Conservation (phyloP, 768 basidiomycete species). For the Daedalea quercina region DNA sequence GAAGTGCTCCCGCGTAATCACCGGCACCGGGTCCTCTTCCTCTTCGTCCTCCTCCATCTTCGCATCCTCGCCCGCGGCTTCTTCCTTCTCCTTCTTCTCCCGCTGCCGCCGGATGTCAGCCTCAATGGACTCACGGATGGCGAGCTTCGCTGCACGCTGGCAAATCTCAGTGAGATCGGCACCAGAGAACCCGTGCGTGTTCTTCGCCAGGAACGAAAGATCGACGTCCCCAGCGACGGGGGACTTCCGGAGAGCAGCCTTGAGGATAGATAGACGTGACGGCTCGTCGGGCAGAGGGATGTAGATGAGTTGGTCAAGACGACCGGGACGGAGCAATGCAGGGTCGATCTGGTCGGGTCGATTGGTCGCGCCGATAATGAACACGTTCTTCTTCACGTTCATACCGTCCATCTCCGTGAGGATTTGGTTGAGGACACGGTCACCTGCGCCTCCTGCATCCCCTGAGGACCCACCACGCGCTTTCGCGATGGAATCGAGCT, state of each 20-base stretch:
- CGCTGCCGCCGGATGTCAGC: conserved; percentile 75
- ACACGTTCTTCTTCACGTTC: conserved; percentile 99
- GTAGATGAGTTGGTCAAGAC: conserved; percentile 98
- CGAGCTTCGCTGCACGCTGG: conserved; percentile 94
- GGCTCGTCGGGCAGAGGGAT: conserved; percentile 96
- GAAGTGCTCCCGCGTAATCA: conserved; percentile 89
- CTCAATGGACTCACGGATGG: conserved; percentile 93
- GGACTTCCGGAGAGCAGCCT: conserved; percentile 86
- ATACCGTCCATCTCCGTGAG: conserved; percentile 99
- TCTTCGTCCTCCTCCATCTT: conserved; percentile 69
- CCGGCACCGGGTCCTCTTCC: conserved; percentile 85
- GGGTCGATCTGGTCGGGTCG: conserved; percentile 94
- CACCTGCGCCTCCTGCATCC: conserved; percentile 94
- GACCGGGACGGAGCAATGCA: conserved; percentile 91
- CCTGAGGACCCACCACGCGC: conserved; percentile 81
- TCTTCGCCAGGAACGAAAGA: conserved; percentile 80
- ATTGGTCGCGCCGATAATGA: conserved; percentile 96
- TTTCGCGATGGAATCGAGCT: conserved; percentile 98
- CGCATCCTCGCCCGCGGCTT: conserved; percentile 58
- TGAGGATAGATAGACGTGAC: conserved; percentile 87
- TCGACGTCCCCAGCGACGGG: conserved; percentile 82
- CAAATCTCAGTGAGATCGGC: conserved; percentile 99
- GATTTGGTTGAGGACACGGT: conserved; percentile 96
- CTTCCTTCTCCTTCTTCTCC: conserved; percentile 78
- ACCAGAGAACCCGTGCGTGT: conserved; percentile 97